phyloP scores from a whole-genome alignment of 179 eudicot genomes.

The Vitellaria paradoxa region DNA sequence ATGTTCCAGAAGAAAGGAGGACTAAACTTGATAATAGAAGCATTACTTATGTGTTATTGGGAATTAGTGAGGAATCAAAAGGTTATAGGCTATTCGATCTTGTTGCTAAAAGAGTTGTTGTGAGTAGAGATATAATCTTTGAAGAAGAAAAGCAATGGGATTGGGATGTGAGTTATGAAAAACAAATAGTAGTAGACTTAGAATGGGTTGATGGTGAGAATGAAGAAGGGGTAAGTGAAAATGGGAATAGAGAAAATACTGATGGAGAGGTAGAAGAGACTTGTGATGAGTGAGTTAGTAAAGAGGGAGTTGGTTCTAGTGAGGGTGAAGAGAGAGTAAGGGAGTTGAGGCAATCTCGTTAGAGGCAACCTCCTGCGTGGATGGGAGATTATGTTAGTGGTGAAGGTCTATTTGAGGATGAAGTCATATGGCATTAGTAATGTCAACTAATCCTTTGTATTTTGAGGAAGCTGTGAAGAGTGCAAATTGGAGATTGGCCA shows the following conservation, averaged over 20 bases:
- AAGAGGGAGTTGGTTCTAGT: constrained; percentile 1
- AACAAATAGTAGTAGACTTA: neutral
- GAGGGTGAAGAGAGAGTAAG: constrained; percentile 10
- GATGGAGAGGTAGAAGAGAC: constrained; percentile 9
- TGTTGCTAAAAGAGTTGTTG: neutral
- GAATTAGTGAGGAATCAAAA: neutral
- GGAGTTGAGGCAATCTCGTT: constrained; percentile 2
- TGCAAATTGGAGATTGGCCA: constrained; percentile 3
- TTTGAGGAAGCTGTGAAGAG: constrained; percentile 9
- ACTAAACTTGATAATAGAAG: neutral
- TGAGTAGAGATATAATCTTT: neutral
- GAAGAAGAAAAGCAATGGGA: too few species aligned
- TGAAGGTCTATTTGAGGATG: constrained; percentile 14
- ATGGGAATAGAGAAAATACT: constrained; percentile 1
- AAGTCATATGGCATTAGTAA: neutral
- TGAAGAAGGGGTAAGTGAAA: neutral
- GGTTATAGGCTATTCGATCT: constrained; percentile 1
- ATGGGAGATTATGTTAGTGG: constrained; percentile 14
- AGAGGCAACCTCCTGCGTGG: constrained; percentile 14
- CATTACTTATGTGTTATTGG: constrained; percentile 7
- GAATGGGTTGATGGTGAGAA: constrained; percentile 12
- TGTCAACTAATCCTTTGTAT: neutral
- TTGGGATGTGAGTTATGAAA: neutral
- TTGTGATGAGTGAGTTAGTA: neutral
- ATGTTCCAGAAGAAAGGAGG: neutral